A percentile compares a stretch with the other conserved stretches of the same genome.
phyloP scores from a whole-genome alignment of 345 rosid species.

The Bruguiera gymnorhiza region DNA sequence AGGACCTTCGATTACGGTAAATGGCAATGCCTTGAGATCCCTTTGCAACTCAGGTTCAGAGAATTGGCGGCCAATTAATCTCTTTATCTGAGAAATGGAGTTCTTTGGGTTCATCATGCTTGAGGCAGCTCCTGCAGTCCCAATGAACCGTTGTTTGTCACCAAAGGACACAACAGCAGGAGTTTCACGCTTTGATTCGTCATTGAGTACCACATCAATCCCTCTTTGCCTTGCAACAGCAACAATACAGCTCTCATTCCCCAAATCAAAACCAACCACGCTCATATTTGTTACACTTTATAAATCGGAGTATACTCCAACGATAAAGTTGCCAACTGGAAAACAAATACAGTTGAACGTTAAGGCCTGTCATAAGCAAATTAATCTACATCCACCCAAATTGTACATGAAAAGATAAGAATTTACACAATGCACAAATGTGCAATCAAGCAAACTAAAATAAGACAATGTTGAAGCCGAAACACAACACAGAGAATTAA shows the following conservation, averaged over 20 bases:
- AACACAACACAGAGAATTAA: too few relatives aligned
- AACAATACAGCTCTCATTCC: constrained; percentile 24
- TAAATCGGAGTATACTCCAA: too few relatives aligned
- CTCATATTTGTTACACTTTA: constrained; percentile 14
- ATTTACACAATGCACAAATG: too few relatives aligned
- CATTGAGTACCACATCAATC: constrained; percentile 24
- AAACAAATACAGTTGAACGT: too few relatives aligned
- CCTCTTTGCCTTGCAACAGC: constrained; percentile 21
- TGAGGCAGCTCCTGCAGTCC: constrained; percentile 77
- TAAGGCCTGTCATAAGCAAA: too few relatives aligned
- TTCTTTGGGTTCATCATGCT: constrained; percentile 72
- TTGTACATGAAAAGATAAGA: too few relatives aligned
- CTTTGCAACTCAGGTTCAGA: constrained; percentile 46
- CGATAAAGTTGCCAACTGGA: too few relatives aligned
- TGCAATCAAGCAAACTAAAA: too few relatives aligned
- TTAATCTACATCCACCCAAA: too few relatives aligned
- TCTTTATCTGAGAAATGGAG: constrained; percentile 68
- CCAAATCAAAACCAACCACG: constrained; percentile 27
- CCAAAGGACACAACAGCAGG: constrained; percentile 72
- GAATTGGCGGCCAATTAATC: constrained; percentile 51
- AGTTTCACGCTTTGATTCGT: constrained; percentile 41
- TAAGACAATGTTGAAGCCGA: too few relatives aligned
- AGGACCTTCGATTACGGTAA: constrained; percentile 37
- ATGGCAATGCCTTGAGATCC: constrained; percentile 54
- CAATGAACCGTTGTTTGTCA: constrained; percentile 82